Evolutionary conservation across 257 asterid genomes (phyloP), one percentile per base, ranked within the genome.

Genomic region (Solanum microdontum): DNA sequence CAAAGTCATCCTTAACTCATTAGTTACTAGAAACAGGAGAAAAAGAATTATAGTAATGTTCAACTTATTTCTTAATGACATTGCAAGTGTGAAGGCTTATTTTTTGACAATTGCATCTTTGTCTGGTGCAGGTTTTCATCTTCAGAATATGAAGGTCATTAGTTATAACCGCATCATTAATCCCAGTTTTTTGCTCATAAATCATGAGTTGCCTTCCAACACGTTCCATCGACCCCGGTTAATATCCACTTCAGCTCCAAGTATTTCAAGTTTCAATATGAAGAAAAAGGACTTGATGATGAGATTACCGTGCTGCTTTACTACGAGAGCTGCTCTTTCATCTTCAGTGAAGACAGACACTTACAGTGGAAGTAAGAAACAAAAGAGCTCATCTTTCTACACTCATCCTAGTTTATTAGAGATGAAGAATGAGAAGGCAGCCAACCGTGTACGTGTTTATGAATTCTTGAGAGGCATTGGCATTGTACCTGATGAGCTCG

Each of bases 401-500:
- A 93, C 93, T 26, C 99, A 94, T 92, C 96, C 98, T 55, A 97
- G 95, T 91, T 92, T 97, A 87, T 83, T 92, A 72, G 92, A 96
- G 91, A 93, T 97, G 94, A 95, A 93, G 90, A 96, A 93, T 74
- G 98, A 95, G 83, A 93, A 94, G 88, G 87, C 89, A 28, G 98
- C 91, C 37, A 97, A 93, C 85, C 97, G 99, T 70, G 93, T 92
- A 70, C 94, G 82, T 66, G 97, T 97, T 62, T 97, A 96, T 85
- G 99, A 93, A 28, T 97, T 97, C 93, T 89, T 97, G 94, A 90
- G 93, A 90, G 92, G 91, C 33, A 93, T 95, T 37, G 97, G 97
- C 69, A 89, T 97, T 86, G 87, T 92, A 76, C 97, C 99, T 21
- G 98, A 97, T 77, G 99, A 96, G 92, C 99, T 97, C 45, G 99